These are phyloP conservation scores for Annona squamosa DNA, from an alignment of 164 flowering plant genomes.

Conservation along the genomic window DNA sequence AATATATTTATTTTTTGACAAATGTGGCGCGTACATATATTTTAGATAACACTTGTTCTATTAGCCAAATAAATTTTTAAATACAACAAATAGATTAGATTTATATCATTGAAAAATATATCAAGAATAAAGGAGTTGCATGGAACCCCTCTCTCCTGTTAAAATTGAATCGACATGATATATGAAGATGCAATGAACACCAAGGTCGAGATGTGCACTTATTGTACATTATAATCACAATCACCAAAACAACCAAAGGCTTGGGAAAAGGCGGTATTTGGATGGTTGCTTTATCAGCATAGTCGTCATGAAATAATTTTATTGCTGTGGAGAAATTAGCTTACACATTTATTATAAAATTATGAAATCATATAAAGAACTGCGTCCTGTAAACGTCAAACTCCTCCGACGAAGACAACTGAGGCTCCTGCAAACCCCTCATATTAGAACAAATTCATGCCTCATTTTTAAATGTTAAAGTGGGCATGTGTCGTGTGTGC, in stretches of 20 bases:
- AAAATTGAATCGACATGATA: too few relatives aligned
- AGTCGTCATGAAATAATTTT: not conserved
- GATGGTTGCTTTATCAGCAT: not conserved
- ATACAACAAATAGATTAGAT: too few relatives aligned
- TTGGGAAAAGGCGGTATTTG: not conserved
- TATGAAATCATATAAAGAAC: slow-evolving; percentile 17
- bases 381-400: slow-evolving; percentile 31
- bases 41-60: too few relatives aligned
- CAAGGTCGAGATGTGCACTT: not conserved
- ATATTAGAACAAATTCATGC: not conserved
- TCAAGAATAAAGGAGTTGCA: too few relatives aligned
- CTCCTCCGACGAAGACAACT: slow-evolving; percentile 33
- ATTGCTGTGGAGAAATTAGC: not conserved
- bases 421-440: slow-evolving; percentile 28
- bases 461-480: too few relatives aligned
- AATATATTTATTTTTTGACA: too few relatives aligned
- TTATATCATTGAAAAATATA: too few relatives aligned
- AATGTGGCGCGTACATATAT: too few relatives aligned
- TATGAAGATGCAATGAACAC: not conserved
- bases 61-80: too few relatives aligned
- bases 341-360: not conserved
- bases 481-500: too few relatives aligned
- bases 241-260: not conserved
- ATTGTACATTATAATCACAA: not conserved
- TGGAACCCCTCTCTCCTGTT: too few relatives aligned